Percentiles rank a stretch among this genome's conserved stretches.
Evolutionary conservation across 139 green algal species (phyloP).

Genomic region (Medakamo hakoo): DNA sequence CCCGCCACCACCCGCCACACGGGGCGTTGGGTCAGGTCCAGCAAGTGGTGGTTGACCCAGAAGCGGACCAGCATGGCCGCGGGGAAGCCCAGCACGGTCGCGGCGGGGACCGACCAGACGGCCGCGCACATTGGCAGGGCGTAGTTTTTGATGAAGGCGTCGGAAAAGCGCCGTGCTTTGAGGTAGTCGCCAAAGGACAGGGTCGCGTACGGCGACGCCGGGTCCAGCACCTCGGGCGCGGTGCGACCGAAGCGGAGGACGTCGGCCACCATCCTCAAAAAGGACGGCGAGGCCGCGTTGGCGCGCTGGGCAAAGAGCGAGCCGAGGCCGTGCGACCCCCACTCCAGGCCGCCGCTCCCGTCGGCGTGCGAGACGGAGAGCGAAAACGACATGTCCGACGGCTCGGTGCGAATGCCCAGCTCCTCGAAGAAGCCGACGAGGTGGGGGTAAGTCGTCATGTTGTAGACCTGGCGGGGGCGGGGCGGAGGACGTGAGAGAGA

Average conservation of each 20-base stretch:
- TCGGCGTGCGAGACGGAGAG: constrained; percentile 60
- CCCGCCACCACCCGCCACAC: constrained; percentile 78
- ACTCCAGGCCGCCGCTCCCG: constrained; percentile 77
- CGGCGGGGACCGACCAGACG: constrained; percentile 74
- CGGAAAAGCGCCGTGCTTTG: constrained; percentile 33
- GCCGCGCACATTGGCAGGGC: constrained; percentile 91
- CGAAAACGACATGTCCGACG: constrained; percentile 87
- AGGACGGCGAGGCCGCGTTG: constrained; percentile 51
- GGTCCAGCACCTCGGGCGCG: constrained; percentile 49
- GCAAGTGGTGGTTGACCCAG: constrained; percentile 94
- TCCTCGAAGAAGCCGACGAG: constrained; percentile 75
- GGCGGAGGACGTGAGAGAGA: neutral
- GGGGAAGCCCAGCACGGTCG: constrained; percentile 66
- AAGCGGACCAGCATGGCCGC: constrained; percentile 76
- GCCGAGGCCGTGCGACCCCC: constrained; percentile 61
- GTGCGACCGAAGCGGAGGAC: constrained; percentile 73
- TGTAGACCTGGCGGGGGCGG: constrained; percentile 52
- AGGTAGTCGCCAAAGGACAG: constrained; percentile 67
- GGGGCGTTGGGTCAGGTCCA: constrained; percentile 70
- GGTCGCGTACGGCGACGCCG: constrained; percentile 1
- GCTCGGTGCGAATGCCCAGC: constrained; percentile 72
- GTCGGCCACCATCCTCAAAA: constrained; percentile 75
- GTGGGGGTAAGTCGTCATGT: constrained; percentile 91
- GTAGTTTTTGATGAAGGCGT: constrained; percentile 60
- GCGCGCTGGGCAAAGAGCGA: constrained; percentile 67